Conservation (phyloP, 2,329 filamentous ascomycete species). For the Fusarium robinianum region DNA sequence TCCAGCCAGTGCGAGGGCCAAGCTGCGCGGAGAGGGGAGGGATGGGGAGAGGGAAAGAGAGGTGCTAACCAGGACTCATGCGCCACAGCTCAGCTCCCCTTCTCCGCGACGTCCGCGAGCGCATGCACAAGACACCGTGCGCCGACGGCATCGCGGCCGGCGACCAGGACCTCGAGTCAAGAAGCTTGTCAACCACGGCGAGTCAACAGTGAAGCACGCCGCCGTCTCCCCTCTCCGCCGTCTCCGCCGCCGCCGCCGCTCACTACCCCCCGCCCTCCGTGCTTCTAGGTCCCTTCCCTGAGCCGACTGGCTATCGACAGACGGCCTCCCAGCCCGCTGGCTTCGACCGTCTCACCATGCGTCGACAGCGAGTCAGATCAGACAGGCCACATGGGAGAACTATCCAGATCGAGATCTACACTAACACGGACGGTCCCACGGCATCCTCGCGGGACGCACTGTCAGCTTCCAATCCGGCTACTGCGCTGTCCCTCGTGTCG, state of each 20-base stretch:
- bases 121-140: conserved; percentile 11
- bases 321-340: conserved; percentile 27
- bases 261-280: conserved; percentile 17
- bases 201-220: conserved; percentile 10
- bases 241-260: conserved; percentile 8
- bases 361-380: conserved; percentile 36
- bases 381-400: conserved; percentile 28
- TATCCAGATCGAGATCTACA: conserved; percentile 37
- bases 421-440: conserved; percentile 32
- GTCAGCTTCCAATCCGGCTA: conserved; percentile 26
- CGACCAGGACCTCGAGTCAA: conserved; percentile 25
- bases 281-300: conserved; percentile 17
- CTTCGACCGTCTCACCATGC: conserved; percentile 26
- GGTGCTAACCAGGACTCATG: conserved; percentile 15
- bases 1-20: no score
- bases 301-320: conserved; percentile 22
- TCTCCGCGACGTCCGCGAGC: conserved; percentile 8
- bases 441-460: conserved; percentile 21
- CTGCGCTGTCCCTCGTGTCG: conserved; percentile 20
- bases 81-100: conserved; percentile 27
- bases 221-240: conserved; percentile 4
- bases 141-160: conserved; percentile 17
- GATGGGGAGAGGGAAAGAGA: background rate
- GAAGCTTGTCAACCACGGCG: conserved; percentile 10
- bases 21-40: no score